phyloP scores from a whole-genome alignment of 139 green algal genomes.

The Chlamydomonas sp. region DNA sequence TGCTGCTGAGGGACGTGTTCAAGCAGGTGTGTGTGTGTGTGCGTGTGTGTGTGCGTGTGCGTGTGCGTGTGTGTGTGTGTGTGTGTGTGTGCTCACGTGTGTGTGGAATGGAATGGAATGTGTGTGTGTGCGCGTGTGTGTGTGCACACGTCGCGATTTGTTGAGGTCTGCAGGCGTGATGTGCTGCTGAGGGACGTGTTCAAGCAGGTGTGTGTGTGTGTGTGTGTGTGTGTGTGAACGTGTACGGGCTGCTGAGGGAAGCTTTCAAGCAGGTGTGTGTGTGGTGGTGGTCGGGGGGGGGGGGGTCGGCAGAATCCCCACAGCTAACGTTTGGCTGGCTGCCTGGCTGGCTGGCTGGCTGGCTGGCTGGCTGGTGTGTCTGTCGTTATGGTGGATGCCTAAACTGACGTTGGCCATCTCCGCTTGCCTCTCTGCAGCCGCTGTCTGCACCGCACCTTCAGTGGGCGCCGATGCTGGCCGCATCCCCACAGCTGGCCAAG shows the following conservation, averaged over 20 bases:
- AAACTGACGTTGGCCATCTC: too few species aligned
- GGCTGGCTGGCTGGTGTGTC: too few species aligned
- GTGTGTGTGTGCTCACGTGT: constrained; percentile 5
- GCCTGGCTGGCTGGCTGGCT: neutral
- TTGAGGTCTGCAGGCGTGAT: constrained; percentile 28
- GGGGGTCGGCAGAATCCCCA: too few species aligned
- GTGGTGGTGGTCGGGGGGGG: constrained; percentile 10
- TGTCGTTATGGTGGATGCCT: too few species aligned
- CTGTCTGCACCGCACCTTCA: constrained; percentile 33
- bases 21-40: neutral
- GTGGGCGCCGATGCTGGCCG: constrained; percentile 60
- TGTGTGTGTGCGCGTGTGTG: too few species aligned
- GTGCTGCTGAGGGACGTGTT: constrained; percentile 47
- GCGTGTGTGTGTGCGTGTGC: neutral
- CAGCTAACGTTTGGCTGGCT: too few species aligned
- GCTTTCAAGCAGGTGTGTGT: constrained; percentile 7
- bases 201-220: neutral
- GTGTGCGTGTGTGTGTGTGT: neutral
- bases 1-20: constrained; percentile 47
- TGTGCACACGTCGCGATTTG: constrained; percentile 28
- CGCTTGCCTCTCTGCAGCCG: too few species aligned
- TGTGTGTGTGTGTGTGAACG: neutral
- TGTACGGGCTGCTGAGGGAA: neutral
- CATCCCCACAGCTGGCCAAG: constrained; percentile 46
- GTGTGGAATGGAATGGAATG: too few species aligned